Conservation (phyloP, 1,284 basidiomycete species). For the Microbotryomycetes sp. region DNA sequence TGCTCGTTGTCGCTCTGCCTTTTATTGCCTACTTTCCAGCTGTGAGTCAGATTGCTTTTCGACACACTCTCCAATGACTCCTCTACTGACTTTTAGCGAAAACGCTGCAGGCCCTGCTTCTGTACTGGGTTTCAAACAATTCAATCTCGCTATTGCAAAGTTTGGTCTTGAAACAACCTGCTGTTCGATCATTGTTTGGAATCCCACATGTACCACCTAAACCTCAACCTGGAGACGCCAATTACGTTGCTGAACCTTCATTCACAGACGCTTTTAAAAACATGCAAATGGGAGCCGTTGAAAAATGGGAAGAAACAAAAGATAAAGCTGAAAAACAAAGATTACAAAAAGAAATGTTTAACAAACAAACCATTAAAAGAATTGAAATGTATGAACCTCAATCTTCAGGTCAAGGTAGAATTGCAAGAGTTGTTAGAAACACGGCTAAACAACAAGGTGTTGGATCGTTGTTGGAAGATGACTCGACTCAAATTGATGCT, state of each 20-base stretch:
- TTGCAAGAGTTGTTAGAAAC: not conserved
- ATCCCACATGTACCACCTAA: slow-evolving; percentile 49
- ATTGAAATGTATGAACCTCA: not conserved
- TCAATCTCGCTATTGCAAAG: slow-evolving; percentile 51
- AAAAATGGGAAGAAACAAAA: slow-evolving; percentile 21
- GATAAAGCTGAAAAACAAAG: slow-evolving; percentile 11
- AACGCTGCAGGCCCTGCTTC: slow-evolving; percentile 52
- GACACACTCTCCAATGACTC: slow-evolving; percentile 7
- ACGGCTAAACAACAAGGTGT: not conserved
- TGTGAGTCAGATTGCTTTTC: slow-evolving; percentile 9
- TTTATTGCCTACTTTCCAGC: slow-evolving; percentile 51
- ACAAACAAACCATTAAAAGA: not conserved
- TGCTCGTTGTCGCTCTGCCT: slow-evolving; percentile 55
- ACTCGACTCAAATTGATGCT: too few species aligned
- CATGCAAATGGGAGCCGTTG: slow-evolving; percentile 18
- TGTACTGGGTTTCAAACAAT: slow-evolving; percentile 55
- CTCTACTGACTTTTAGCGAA: slow-evolving; percentile 1
- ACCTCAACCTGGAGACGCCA: slow-evolving; percentile 24
- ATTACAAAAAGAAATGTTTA: not conserved
- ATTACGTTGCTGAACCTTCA: slow-evolving; percentile 28
- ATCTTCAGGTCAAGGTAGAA: not conserved
- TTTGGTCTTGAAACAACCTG: slow-evolving; percentile 48
- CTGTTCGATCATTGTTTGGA: slow-evolving; percentile 48
- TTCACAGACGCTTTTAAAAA: slow-evolving; percentile 33
- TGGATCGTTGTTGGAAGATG: not conserved